These are phyloP conservation scores for Leishmania tarentolae DNA, from an alignment of 208 protist species.

Conservation along the genomic window DNA sequence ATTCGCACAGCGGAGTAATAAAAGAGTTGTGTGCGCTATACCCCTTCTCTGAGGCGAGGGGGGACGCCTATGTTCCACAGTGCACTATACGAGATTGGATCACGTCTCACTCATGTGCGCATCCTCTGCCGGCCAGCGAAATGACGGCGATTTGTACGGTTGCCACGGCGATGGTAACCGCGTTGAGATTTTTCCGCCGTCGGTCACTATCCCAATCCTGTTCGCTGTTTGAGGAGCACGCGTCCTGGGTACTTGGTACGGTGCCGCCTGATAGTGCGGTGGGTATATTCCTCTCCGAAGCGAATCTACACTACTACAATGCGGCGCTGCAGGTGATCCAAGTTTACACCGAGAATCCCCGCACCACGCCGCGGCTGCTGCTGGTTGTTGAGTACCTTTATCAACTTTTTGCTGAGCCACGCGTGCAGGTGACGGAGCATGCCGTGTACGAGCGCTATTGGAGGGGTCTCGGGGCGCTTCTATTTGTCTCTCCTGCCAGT, in stretches of 20 bases:
- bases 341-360: not conserved
- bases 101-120: not conserved
- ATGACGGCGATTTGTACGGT: not conserved
- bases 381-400: conserved; percentile 20
- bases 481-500: conserved; percentile 2
- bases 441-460: conserved; percentile 28
- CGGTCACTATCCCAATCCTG: conserved; percentile 1
- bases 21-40: conserved; percentile 7
- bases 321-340: conserved; percentile 19
- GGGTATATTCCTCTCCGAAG: conserved; percentile 18
- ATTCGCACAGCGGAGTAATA: not conserved
- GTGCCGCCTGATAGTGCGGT: conserved; percentile 18
- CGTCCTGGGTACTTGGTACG: conserved; percentile 23
- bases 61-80: conserved; percentile 16
- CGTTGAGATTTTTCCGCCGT: conserved; percentile 28
- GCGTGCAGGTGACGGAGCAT: conserved; percentile 13
- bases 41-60: not conserved
- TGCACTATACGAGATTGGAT: conserved; percentile 7
- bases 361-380: conserved; percentile 4
- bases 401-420: conserved; percentile 11
- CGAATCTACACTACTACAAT: conserved; percentile 19
- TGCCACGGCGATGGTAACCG: conserved; percentile 3
- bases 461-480: conserved; percentile 21
- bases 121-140: not conserved
- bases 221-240: conserved; percentile 19